Base-by-base conservation (phyloP, 768 basidiomycete genomes). In the Collybia nuda region DNA sequence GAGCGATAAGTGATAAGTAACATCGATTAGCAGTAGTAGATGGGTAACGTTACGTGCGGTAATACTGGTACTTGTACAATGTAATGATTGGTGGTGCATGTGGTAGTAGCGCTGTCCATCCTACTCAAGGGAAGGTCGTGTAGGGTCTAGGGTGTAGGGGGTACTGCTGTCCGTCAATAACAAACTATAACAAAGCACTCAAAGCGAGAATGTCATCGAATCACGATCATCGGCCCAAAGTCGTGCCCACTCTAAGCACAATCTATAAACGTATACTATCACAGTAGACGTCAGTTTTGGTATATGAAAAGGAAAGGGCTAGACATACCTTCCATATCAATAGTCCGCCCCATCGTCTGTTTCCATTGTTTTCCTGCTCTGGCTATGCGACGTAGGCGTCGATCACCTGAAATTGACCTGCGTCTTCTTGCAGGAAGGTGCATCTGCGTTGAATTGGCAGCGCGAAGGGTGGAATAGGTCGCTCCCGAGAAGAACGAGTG, bases 281-380 rank as follows among this genome's bases (percentile, higher is more conserved):
- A 54, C 28, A 19, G n/a, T 40, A 29, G 47, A n/a, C 18, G 40
- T 39, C 14, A 29, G 41, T 2, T 11, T 32, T 5, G 42, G 12
- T 26, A 12, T 44, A 39, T 6, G 38, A 21, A 19, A 9, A 26
- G 41, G 19, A 38, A 48, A 37, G 38, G 26, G 22, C 44, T 44
- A 24, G 42, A 71, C 83, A 55, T 54, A 92, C 93, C 88, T 80
- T 98, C 92, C 90, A 97, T 93, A 70, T 98, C 96, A 48, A 86
- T 75, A 48, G 79, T 84, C 44, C 96, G 70, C 22, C 91, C 92
- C 17, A 92, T 78, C 0, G 84, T 88, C 59, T 82, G 79, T 67
- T 89, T 93, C 96, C 96, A 98, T 51, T 90, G 80, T 62, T 93
- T 86, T n/a, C 96, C 95, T 1, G 93, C 92, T 38, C 85, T 73